phyloP scores from a whole-genome alignment of 257 asterid species.

The Nicotiana sylvestris region DNA sequence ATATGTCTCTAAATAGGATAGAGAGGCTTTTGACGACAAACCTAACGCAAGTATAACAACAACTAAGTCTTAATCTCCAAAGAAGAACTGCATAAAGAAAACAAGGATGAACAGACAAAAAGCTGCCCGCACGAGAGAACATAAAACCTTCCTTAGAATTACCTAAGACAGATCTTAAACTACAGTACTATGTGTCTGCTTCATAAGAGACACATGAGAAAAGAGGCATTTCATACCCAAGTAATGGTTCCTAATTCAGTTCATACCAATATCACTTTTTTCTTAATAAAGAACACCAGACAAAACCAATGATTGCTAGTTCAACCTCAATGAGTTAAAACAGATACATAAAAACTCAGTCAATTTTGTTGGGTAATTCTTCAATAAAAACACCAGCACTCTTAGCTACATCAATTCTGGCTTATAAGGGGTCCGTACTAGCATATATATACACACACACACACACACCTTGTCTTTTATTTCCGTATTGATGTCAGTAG shows the following conservation, averaged over 20 bases:
- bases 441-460: not conserved
- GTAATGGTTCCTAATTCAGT: not conserved
- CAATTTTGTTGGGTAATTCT: no score
- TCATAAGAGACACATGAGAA: not conserved
- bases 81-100: not conserved
- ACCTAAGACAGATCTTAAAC: slow-evolving; percentile 3
- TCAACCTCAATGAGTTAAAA: not conserved
- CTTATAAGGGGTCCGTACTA: not conserved
- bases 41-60: not conserved
- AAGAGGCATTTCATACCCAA: not conserved
- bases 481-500: not conserved
- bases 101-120: not conserved
- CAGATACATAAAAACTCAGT: not conserved
- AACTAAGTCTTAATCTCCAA: not conserved
- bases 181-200: not conserved
- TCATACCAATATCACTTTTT: not conserved
- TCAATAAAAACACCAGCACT: not conserved
- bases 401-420: not conserved
- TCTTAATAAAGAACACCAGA: no score
- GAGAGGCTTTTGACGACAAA: not conserved
- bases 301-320: not conserved
- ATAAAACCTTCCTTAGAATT: not conserved
- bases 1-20: not conserved
- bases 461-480: not conserved
- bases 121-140: not conserved